Evolutionary conservation across 768 basidiomycete genomes (phyloP).

Genomic region (Sporobolomyces roseus): DNA sequence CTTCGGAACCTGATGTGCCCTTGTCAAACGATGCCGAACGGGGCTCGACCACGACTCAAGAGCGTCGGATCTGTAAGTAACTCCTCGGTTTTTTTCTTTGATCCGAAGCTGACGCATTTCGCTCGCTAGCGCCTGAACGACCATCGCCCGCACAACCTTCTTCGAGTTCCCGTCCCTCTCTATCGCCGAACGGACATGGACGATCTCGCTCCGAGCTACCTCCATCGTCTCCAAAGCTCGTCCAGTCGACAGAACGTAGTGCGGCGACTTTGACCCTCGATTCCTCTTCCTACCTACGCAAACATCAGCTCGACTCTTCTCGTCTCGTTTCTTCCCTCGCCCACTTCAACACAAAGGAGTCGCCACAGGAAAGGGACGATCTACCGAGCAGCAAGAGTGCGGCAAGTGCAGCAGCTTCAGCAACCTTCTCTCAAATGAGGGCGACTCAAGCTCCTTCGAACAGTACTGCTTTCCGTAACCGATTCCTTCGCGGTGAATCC

Average conservation of each 20-base stretch:
- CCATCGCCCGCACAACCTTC: background rate
- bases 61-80: background rate
- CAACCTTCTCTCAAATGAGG: constrained; percentile 12
- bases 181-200: constrained; percentile 27
- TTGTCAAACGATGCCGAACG: background rate
- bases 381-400: background rate
- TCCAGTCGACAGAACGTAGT: constrained; percentile 6
- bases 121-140: constrained; percentile 1
- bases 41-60: background rate
- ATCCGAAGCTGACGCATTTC: background rate
- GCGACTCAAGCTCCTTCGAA: constrained; percentile 15
- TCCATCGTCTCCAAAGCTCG: constrained; percentile 30
- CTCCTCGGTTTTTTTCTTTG: background rate
- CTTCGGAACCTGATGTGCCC: background rate
- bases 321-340: constrained; percentile 10
- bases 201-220: constrained; percentile 35
- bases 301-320: background rate
- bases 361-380: background rate
- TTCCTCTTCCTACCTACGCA: constrained; percentile 4
- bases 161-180: background rate
- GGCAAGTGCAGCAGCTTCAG: background rate
- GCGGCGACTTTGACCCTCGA: constrained; percentile 28
- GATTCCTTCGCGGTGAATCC: constrained; percentile 25
- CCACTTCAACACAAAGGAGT: too few relatives aligned
- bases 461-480: constrained; percentile 34